Evolutionary conservation across 2,329 filamentous ascomycete species (phyloP), one percentile per base, ranked within the genome.

Genomic region (Nemania sp.): DNA sequence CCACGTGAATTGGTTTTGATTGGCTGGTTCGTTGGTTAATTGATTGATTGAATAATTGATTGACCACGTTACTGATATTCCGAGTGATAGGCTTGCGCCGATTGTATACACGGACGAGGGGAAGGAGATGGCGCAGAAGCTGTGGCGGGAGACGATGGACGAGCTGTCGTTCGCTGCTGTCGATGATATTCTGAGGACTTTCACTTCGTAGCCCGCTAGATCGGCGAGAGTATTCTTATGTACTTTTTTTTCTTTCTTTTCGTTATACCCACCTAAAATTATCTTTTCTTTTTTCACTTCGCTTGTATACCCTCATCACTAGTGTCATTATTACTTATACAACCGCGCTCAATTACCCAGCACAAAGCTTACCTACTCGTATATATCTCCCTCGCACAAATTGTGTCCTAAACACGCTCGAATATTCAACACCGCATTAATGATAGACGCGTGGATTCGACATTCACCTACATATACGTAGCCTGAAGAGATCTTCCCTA

Each of bases 141-240:
- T 64, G 9, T 65, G 64, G 64, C 45, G 62, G 34, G 64, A 62
- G 35, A 64, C 58, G 17, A 64, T 64, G 48, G 53, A 40, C 13
- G 64, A 64, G 34, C 37, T 65, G 9, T 49, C 57, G 9, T 59
- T 64, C 49, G 57, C 54, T 42, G 46, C 34, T 12, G 56, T 43
- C 35, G 58, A 58, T 17, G 40, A 47, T 29, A n/a, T 64, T 3
- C 50, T 64, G 7, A 25, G 43, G 11, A 53, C 45, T n/a, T n/a
- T n/a, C n/a, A n/a, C n/a, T n/a, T n/a, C 29, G 35, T 47, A 25
- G 35, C 11, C 25, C 1, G 10, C 29, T 34, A 5, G 10, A 12
- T 21, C 15, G 12, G 29, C 47, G 7, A 13, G 29, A 37, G n/a
- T 4, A 10, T 21, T 37, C 21, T n/a, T 13, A 17, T 34, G 42